phyloP scores from a whole-genome alignment of 2,329 filamentous ascomycete genomes.

The Thielaviopsis cerberus region DNA sequence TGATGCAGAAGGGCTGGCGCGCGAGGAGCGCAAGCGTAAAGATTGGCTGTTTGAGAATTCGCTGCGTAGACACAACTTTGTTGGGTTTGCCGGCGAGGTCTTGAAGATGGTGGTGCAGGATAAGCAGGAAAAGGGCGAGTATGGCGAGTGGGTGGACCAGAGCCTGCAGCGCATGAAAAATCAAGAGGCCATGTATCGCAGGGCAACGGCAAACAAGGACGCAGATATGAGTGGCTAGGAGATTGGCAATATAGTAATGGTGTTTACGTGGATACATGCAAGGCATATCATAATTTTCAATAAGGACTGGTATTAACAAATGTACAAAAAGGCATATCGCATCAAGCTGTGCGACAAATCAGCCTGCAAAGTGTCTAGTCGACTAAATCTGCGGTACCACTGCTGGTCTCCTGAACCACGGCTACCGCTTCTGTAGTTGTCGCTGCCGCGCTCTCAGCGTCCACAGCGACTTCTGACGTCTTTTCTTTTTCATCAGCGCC shows the following conservation, averaged over 20 bases:
- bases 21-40: constrained; percentile 65
- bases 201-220: constrained; percentile 22
- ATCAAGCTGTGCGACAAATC: too few species aligned
- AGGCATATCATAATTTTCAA: too few species aligned
- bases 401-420: background rate
- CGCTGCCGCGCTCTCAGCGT: background rate
- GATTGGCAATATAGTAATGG: too few species aligned
- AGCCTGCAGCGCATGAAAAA: constrained; percentile 37
- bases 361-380: too few species aligned
- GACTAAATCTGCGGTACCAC: background rate
- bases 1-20: constrained; percentile 56
- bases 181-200: constrained; percentile 20
- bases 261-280: too few species aligned
- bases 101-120: constrained; percentile 64
- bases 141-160: constrained; percentile 51
- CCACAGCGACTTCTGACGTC: background rate
- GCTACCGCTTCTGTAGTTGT: background rate
- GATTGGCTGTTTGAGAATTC: constrained; percentile 95
- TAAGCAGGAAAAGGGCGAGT: constrained; percentile 49
- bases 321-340: too few species aligned
- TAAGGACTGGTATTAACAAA: too few species aligned
- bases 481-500: background rate
- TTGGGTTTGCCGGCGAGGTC: constrained; percentile 82
- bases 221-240: constrained; percentile 24
- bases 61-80: constrained; percentile 80